Percentiles rank a stretch among this genome's conserved stretches.
Evolutionary conservation across 345 rosid genomes (phyloP).

Genomic region (Pugionium cornutum): DNA sequence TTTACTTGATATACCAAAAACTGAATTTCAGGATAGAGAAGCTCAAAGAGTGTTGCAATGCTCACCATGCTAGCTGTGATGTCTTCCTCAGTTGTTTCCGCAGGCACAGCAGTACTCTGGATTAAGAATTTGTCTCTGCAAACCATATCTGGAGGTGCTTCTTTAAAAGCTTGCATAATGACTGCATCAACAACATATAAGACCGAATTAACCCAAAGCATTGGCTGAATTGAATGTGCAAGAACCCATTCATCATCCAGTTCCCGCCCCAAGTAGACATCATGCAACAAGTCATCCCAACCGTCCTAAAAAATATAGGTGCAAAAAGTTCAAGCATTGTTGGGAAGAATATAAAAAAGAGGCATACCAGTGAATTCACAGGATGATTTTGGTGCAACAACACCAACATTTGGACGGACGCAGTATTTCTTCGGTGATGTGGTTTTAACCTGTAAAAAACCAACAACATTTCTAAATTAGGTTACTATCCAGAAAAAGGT

Average conservation of each 20-base stretch:
- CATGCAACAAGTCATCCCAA: constrained; percentile 1
- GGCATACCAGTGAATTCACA: constrained; percentile 67
- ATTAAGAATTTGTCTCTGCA: constrained; percentile 98
- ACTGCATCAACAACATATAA: constrained; percentile 47
- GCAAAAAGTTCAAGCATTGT: constrained; percentile 15
- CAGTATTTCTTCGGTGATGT: constrained; percentile 92
- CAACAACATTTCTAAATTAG: constrained; percentile 26
- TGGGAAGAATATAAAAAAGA: constrained; percentile 8
- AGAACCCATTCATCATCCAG: constrained; percentile 15
- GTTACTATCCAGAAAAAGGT: constrained; percentile 2
- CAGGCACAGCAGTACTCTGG: constrained; percentile 75
- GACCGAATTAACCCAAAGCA: constrained; percentile 13
- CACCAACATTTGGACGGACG: constrained; percentile 88
- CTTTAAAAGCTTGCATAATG: constrained; percentile 87
- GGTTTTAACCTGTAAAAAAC: constrained; percentile 75
- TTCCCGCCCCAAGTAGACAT: background rate
- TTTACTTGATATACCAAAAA: constrained; percentile 17
- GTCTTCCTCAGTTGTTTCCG: constrained; percentile 68
- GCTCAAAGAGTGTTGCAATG: constrained; percentile 25
- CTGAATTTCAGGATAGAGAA: constrained; percentile 10
- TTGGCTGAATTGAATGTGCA: constrained; percentile 20
- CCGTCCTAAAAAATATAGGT: background rate
- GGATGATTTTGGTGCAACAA: constrained; percentile 65
- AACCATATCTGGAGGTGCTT: constrained; percentile 66
- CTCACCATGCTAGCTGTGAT: constrained; percentile 65